A percentile compares a stretch with the other conserved stretches of the same genome.
Conservation (phyloP, 306 rosid species). For the Vigna nakashimae region DNA sequence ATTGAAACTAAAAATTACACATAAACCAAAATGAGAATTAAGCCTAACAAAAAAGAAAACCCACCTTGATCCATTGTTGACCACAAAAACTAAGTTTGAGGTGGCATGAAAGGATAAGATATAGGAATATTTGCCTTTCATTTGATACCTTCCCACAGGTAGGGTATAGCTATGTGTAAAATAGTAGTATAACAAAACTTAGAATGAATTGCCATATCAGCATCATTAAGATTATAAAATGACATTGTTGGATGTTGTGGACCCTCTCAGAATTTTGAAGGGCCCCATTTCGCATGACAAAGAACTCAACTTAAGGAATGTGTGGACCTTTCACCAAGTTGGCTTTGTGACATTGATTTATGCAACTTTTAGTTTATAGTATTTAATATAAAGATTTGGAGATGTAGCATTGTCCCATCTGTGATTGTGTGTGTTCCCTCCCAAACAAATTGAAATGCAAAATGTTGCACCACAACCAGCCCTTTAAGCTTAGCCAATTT, state of each 20-base stretch:
- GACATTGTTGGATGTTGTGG: constrained; percentile 41
- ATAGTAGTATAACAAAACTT: too few species aligned
- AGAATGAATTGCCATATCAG: constrained; percentile 11
- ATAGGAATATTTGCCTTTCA: not conserved
- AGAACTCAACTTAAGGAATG: not conserved
- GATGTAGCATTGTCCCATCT: constrained; percentile 33
- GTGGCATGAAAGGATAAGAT: not conserved
- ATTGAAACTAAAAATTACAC: not conserved
- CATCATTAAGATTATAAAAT: not conserved
- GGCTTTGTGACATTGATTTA: constrained; percentile 19
- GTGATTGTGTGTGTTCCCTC: constrained; percentile 48
- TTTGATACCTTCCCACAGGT: not conserved
- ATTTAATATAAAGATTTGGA: constrained; percentile 9
- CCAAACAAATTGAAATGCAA: constrained; percentile 44
- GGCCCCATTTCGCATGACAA: constrained; percentile 11
- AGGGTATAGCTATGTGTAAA: too few species aligned
- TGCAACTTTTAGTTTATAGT: not conserved
- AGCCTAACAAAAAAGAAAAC: not conserved
- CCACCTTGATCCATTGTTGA: not conserved
- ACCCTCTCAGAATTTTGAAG: not conserved
- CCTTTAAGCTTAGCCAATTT: constrained; percentile 35
- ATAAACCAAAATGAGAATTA: not conserved
- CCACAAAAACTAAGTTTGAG: constrained; percentile 17
- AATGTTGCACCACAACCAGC: constrained; percentile 41
- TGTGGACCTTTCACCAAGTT: constrained; percentile 20